Evolutionary conservation across 139 green algal species (phyloP).

Genomic region (Ulvella scutata): DNA sequence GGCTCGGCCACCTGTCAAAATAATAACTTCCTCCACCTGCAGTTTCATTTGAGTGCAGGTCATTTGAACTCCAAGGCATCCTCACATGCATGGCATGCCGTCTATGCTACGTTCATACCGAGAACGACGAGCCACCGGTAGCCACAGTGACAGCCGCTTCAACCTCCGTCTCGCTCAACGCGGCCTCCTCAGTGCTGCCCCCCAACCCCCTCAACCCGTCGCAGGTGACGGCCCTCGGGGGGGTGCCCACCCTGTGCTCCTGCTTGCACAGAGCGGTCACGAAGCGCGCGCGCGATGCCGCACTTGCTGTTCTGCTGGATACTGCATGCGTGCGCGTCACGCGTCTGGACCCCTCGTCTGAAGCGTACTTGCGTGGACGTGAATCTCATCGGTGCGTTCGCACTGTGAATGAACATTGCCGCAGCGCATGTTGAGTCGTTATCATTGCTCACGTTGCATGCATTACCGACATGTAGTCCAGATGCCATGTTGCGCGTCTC

Average conservation of each 20-base stretch:
- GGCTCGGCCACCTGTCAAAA: too few relatives aligned
- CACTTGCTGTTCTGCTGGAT: not conserved
- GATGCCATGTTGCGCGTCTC: too few relatives aligned
- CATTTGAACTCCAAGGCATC: not conserved
- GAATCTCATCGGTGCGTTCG: not conserved
- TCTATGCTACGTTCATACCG: not conserved
- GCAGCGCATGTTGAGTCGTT: too few relatives aligned
- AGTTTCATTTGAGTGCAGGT: not conserved
- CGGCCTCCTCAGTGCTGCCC: too few relatives aligned
- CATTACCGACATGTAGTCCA: too few relatives aligned
- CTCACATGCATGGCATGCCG: conserved; percentile 1
- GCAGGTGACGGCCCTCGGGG: not conserved
- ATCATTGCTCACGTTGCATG: too few relatives aligned
- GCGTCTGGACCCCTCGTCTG: not conserved
- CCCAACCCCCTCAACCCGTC: not conserved
- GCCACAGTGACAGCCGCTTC: not conserved
- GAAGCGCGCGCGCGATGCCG: not conserved
- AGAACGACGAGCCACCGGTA: not conserved
- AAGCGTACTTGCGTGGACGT: not conserved
- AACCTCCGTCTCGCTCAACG: not conserved
- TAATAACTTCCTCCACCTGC: too few relatives aligned
- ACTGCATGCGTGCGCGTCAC: not conserved
- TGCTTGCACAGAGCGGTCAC: not conserved
- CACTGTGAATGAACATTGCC: too few relatives aligned
- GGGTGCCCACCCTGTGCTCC: not conserved